Evolutionary conservation across 495 filamentous ascomycete species (phyloP).

Genomic region (Viridothelium virens): DNA sequence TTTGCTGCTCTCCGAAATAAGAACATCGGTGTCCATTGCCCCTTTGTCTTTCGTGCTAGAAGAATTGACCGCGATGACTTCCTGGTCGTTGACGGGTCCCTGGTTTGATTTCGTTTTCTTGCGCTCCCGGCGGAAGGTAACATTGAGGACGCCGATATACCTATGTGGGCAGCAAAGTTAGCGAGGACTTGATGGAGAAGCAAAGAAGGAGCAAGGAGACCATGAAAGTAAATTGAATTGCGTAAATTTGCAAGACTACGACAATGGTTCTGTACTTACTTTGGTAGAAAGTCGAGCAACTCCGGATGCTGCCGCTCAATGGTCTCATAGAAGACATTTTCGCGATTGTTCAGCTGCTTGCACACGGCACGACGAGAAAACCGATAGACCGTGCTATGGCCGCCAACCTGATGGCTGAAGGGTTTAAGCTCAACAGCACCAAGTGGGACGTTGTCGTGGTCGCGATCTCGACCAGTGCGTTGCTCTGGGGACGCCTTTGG

Average conservation of each 20-base stretch:
- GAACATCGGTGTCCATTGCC: neutral
- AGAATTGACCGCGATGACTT: conserved; percentile 2
- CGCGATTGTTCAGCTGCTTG: conserved; percentile 93
- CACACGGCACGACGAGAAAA: conserved; percentile 93
- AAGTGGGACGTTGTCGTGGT: conserved; percentile 54
- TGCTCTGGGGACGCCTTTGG: conserved; percentile 47
- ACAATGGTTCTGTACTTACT: conserved; percentile 46
- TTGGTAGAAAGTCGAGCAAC: conserved; percentile 81
- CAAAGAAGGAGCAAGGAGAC: no score
- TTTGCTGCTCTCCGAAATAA: neutral
- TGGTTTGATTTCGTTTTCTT: conserved; percentile 40
- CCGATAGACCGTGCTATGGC: conserved; percentile 90
- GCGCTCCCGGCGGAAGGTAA: conserved; percentile 84
- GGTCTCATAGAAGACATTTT: conserved; percentile 97
- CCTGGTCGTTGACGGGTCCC: conserved; percentile 13
- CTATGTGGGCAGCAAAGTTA: conserved; percentile 40
- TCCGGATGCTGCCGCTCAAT: conserved; percentile 85
- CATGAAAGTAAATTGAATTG: no score
- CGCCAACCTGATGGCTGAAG: conserved; percentile 94
- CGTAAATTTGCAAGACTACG: no score
- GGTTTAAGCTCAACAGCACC: conserved; percentile 94
- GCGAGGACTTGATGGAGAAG: no score
- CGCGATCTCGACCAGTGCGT: conserved; percentile 29
- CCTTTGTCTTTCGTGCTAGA: neutral
- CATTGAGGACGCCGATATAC: conserved; percentile 95